Base-by-base conservation (phyloP, 1,284 basidiomycete species). In the Thecaphora thlaspeos region DNA sequence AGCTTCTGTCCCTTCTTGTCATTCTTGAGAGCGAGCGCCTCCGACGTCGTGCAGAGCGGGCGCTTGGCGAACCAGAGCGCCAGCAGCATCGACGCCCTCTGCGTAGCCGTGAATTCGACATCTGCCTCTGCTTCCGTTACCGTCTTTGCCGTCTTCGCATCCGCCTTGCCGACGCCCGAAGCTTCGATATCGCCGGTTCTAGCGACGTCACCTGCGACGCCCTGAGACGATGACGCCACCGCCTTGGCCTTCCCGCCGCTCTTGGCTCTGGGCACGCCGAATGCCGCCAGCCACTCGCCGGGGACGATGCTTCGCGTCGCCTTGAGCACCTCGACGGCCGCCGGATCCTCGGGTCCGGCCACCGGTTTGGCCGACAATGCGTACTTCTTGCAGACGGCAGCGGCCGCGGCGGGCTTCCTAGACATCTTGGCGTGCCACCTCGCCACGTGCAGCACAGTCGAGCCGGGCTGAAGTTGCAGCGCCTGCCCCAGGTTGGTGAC, bases 231-330 rank as follows among this genome's bases (percentile, higher is more conserved):
- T 7, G 28, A 8, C 14, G 28, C 28, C 8, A 14, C 28, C 28
- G 28, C 28, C 28, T 30, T 14, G 8, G 28, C 28, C 15, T 34
- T 11, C 7, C 15, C 17, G 32, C 32, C 32, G 32, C 5, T 15
- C 32, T 15, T 34, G 32, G 9, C 42, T 38, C 26, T 51, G 14
- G 48, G 59, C 4, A 70, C 56, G 18, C 48, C 48, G 48, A 63
- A 64, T 5, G 69, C 62, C 18, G 53, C 56, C 23, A 52, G 47
- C 57, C 62, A 63, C 19, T 64, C 69, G 10, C 37, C 34, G 0
- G 59, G 47, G 3, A 66, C 34, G 39, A 51, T 51, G 2, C 28
- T 41, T 17, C 65, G 34, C 7, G 55, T 66, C 7, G 60, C 66
- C 19, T 60, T 55, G 24, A 68, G 38, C 22, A 70, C 56, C 39